Percentiles rank a stretch among this genome's conserved stretches.
Evolutionary conservation across 768 basidiomycete species (phyloP).

Genomic region (Termitomyces sp.): DNA sequence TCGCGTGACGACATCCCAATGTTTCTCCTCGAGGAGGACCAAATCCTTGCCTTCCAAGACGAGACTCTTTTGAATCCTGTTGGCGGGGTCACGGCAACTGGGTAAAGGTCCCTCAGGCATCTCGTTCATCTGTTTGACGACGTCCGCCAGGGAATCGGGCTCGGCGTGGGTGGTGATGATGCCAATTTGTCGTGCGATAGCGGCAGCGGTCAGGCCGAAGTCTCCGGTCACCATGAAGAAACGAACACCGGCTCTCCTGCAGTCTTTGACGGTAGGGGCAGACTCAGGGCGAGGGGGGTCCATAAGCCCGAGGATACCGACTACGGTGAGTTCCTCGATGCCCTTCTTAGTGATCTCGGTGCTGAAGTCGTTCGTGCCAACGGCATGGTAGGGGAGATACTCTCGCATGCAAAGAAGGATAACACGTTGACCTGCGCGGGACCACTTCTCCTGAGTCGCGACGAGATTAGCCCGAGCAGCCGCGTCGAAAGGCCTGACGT

Average conservation of each 20-base stretch:
- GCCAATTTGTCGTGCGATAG: conserved; percentile 41
- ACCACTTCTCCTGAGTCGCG: conserved; percentile 33
- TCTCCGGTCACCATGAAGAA: conserved; percentile 58
- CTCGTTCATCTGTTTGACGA: conserved; percentile 8
- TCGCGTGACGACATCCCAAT: conserved; percentile 35
- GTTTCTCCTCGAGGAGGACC: conserved; percentile 23
- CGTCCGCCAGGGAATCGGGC: conserved; percentile 10
- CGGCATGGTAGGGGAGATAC: conserved; percentile 15
- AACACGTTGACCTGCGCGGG: conserved; percentile 48
- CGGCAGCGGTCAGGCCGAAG: conserved; percentile 45
- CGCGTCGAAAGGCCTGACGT: conserved; percentile 22
- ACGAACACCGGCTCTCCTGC: conserved; percentile 44
- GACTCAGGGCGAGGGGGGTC: conserved; percentile 52
- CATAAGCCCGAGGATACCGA: conserved; percentile 48
- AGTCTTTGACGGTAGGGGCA: conserved; percentile 37
- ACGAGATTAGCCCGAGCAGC: conserved; percentile 15
- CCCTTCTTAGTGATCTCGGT: conserved; percentile 34
- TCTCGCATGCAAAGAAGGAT: conserved; percentile 37
- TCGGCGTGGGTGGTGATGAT: conserved; percentile 33
- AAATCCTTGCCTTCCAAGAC: conserved; percentile 42
- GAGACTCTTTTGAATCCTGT: conserved; percentile 28
- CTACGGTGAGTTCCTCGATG: conserved; percentile 34
- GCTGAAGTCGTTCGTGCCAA: conserved; percentile 17
- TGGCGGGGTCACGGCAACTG: conserved; percentile 17
- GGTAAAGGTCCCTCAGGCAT: not conserved